Percentiles rank a stretch among this genome's conserved stretches.
phyloP scores from a whole-genome alignment of 2,329 filamentous ascomycete genomes.

The Epichloe uncinata region DNA sequence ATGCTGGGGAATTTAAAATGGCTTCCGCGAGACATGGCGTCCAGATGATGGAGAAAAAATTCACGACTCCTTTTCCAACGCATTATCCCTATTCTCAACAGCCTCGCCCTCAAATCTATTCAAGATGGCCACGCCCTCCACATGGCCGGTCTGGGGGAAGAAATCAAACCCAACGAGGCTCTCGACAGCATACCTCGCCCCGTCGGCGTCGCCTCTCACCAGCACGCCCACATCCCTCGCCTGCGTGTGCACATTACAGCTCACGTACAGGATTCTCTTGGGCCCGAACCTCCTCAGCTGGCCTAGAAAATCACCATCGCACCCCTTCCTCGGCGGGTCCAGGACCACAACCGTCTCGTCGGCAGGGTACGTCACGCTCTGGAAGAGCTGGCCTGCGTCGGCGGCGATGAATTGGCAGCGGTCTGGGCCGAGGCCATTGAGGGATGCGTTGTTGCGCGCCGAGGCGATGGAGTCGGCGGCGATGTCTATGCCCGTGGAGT shows the following conservation, averaged over 20 bases:
- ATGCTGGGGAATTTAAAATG: neutral
- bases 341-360: constrained; percentile 87
- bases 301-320: constrained; percentile 68
- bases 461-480: constrained; percentile 63
- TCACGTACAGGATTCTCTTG: constrained; percentile 77
- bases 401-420: constrained; percentile 79
- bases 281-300: constrained; percentile 73
- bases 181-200: constrained; percentile 66
- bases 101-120: constrained; percentile 36
- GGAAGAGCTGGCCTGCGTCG: constrained; percentile 75
- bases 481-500: constrained; percentile 84
- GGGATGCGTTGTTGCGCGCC: constrained; percentile 62
- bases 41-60: no score
- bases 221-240: constrained; percentile 83
- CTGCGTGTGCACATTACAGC: constrained; percentile 96
- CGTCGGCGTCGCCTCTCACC: constrained; percentile 49
- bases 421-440: constrained; percentile 55
- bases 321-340: constrained; percentile 93
- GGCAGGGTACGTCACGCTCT: constrained; percentile 55
- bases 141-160: constrained; percentile 75
- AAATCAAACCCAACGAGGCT: constrained; percentile 90
- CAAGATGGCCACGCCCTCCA: constrained; percentile 54
- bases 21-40: no score
- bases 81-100: neutral
- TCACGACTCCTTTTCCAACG: neutral